Base-by-base conservation (phyloP, 768 basidiomycete species). In the Lanmaoa rubissima region DNA sequence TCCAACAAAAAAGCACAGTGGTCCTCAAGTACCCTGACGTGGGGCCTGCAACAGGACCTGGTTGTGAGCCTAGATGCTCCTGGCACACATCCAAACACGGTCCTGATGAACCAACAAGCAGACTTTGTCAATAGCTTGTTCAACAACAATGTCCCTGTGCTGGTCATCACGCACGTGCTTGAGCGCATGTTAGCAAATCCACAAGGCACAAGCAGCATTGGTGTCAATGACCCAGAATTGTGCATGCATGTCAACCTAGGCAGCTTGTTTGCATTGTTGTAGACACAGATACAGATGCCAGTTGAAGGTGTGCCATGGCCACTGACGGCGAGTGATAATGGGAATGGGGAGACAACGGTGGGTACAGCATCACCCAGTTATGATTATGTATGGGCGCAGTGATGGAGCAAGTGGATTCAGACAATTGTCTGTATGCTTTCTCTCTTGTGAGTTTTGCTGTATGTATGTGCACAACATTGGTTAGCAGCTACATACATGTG, bases 271-370 rank as follows among this genome's bases (percentile, higher is more conserved):
- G 3, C 36, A 16, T 1, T 32, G 10, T 32, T 53, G 4, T 58
- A 42, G 19, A n/a, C 19, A 12, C 43, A 31, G 40, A 31, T 16
- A 6, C 48, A 36, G 21, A 13, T 14, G 10, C 11, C 26, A 4
- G 12, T 16, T 1, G 45, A 40, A 24, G 38, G 14, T 32, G 6
- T 17, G 8, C 9, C 28, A 10, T 53, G 61, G 84, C 61, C 79
- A 39, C 76, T 81, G 40, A 83, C 45, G 49, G 39, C 41, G 56
- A 84, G 61, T 73, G 73, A 50, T 58, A 61, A 65, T 70, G 75
- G 46, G 61, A 67, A 67, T 67, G 66, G 51, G 61, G 67, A 59
- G 66, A 69, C 43, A 60, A 69, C 62, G 61, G 66, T 52, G 61
- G 69, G 55, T 2, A 59, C 59, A 38, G 65, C 66, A 16, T 65